phyloP scores from a whole-genome alignment of 2,329 filamentous ascomycete genomes.

The Harringtonia aguacate region DNA sequence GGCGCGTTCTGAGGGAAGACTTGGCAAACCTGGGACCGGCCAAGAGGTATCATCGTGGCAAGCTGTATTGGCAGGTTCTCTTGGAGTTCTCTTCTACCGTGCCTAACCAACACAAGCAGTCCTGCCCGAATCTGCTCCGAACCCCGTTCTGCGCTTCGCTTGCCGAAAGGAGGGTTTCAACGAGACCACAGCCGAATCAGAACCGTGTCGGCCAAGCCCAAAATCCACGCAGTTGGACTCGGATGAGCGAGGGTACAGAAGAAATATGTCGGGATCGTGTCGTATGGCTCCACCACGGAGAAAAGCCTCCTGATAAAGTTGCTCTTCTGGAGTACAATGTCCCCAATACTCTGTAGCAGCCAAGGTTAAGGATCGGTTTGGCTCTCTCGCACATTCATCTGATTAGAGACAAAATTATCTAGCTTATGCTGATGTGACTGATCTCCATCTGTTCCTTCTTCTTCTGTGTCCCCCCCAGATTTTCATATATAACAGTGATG shows the following conservation, averaged over 20 bases:
- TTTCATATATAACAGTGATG: not conserved
- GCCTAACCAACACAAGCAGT: not conserved
- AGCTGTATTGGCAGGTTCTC: not conserved
- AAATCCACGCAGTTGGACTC: not conserved
- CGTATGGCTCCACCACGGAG: not conserved
- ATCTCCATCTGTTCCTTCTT: not conserved
- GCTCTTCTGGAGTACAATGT: not conserved
- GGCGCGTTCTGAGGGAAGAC: constrained; percentile 1
- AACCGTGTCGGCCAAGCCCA: constrained; percentile 1
- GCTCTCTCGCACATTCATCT: not conserved
- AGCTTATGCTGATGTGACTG: not conserved
- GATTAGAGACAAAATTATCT: not conserved
- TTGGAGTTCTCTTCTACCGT: not conserved
- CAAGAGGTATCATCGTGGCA: constrained; percentile 1
- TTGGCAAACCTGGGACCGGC: constrained; percentile 2
- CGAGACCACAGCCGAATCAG: not conserved
- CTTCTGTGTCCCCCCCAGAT: not conserved
- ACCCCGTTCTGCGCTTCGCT: not conserved
- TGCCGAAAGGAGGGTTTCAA: not conserved
- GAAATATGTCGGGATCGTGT: not conserved
- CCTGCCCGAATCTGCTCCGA: not conserved
- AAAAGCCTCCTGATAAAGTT: not conserved
- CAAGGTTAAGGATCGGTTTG: not conserved
- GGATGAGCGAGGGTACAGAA: not conserved
- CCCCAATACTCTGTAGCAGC: not conserved